phyloP scores from a whole-genome alignment of 1,139 yeast species.

The Candida sp. region DNA sequence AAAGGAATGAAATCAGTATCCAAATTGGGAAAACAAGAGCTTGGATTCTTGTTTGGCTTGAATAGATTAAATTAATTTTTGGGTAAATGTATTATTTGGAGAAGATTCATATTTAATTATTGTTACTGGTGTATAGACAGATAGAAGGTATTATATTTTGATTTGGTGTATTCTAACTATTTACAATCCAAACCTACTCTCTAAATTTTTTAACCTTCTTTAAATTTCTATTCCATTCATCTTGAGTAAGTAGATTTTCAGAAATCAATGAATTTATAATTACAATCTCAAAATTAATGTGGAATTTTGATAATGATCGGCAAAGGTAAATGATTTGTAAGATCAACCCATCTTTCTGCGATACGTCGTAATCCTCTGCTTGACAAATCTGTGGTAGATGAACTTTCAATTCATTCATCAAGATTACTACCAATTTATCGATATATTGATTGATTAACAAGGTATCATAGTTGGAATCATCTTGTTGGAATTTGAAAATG shows the following conservation, averaged over 20 bases:
- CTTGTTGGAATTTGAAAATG: slow-evolving; percentile 42
- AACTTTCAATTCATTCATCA: slow-evolving; percentile 21
- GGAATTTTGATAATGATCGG: slow-evolving; percentile 66
- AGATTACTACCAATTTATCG: slow-evolving; percentile 24
- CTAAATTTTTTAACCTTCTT: slow-evolving; percentile 35
- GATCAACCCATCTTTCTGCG: slow-evolving; percentile 56
- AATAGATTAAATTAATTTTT: slow-evolving; percentile 21
- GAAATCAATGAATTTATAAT: slow-evolving; percentile 33
- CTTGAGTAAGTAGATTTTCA: slow-evolving; percentile 21
- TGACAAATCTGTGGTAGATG: slow-evolving; percentile 22
- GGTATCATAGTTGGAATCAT: slow-evolving; percentile 17
- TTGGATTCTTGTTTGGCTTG: slow-evolving; percentile 78
- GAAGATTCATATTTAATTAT: too few species aligned
- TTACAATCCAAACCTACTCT: slow-evolving; percentile 8
- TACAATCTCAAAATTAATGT: slow-evolving; percentile 59
- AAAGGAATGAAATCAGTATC: slow-evolving; percentile 64
- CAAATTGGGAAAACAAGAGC: slow-evolving; percentile 64
- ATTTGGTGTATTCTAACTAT: too few species aligned
- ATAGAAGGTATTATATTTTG: too few species aligned
- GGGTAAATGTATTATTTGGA: neutral
- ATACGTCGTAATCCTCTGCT: slow-evolving; percentile 11
- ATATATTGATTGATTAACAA: slow-evolving; percentile 32
- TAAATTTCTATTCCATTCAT: slow-evolving; percentile 34
- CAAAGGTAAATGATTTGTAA: slow-evolving; percentile 76
- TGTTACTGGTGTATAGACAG: too few species aligned